Conservation (phyloP, 306 rosid genomes). For the Carpinus viminea region DNA sequence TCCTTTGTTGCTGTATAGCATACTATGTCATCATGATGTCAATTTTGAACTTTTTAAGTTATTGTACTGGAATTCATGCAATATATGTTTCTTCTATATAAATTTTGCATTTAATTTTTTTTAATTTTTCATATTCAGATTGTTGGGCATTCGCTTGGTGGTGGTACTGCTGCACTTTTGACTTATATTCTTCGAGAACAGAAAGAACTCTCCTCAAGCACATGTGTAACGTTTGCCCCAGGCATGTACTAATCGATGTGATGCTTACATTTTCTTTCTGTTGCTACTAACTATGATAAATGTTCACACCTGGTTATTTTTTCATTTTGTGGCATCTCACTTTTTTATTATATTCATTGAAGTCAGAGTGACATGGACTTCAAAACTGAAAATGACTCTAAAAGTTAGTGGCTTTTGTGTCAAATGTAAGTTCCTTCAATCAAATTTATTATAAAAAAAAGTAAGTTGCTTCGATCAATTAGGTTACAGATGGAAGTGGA, state of each 20-base stretch:
- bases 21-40: background rate
- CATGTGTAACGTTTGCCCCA: slow-evolving; percentile 91
- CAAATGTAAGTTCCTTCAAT: background rate
- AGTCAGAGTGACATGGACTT: background rate
- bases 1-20: background rate
- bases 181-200: slow-evolving; percentile 91
- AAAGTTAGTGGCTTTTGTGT: background rate
- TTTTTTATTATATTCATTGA: background rate
- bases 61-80: background rate
- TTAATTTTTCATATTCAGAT: slow-evolving; percentile 50
- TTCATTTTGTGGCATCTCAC: background rate
- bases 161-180: slow-evolving; percentile 94
- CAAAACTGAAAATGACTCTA: background rate
- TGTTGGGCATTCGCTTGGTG: slow-evolving; percentile 96
- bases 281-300: background rate
- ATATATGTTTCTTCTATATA: background rate
- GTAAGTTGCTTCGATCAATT: background rate
- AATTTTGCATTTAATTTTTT: background rate
- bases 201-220: slow-evolving; percentile 69
- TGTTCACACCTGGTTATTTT: background rate
- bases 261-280: slow-evolving; percentile 1
- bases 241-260: slow-evolving; percentile 43
- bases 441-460: no score
- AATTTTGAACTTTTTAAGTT: background rate
- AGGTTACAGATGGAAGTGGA: background rate